Conservation (phyloP, 352 stramenopile genomes). For the Globisporangium irregulare region DNA sequence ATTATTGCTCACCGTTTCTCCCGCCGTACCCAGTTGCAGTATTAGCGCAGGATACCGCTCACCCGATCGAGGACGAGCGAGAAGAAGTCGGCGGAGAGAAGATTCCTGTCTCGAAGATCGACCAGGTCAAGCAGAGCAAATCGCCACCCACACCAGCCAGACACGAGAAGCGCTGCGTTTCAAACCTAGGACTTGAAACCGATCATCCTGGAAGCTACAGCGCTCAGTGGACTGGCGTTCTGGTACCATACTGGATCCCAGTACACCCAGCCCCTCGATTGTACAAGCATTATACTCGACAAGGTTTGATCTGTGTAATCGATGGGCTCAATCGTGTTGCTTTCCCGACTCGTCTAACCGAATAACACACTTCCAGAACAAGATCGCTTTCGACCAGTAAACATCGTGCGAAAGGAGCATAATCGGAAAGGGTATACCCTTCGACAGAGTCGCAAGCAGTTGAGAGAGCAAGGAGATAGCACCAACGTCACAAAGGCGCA, state of each 20-base stretch:
- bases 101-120: not conserved
- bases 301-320: not conserved
- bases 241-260: constrained; percentile 1
- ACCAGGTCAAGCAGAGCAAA: not conserved
- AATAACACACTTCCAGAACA: constrained; percentile 4
- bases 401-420: constrained; percentile 48
- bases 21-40: constrained; percentile 53
- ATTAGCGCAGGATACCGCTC: not conserved
- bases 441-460: constrained; percentile 51
- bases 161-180: not conserved
- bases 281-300: not conserved
- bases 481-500: not conserved
- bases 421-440: constrained; percentile 72
- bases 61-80: not conserved
- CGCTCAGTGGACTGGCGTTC: not conserved
- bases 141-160: not conserved
- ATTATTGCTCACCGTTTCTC: constrained; percentile 49
- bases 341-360: not conserved
- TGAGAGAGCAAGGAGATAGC: constrained; percentile 23
- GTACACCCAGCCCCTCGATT: not conserved
- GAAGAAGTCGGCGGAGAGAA: not conserved
- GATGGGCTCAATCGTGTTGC: not conserved
- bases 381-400: not conserved
- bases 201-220: not conserved
- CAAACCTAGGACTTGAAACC: not conserved